Percentiles rank a stretch among this genome's conserved stretches.
Conservation (phyloP, 352 stramenopile genomes). For the Phytopythium boreale region DNA sequence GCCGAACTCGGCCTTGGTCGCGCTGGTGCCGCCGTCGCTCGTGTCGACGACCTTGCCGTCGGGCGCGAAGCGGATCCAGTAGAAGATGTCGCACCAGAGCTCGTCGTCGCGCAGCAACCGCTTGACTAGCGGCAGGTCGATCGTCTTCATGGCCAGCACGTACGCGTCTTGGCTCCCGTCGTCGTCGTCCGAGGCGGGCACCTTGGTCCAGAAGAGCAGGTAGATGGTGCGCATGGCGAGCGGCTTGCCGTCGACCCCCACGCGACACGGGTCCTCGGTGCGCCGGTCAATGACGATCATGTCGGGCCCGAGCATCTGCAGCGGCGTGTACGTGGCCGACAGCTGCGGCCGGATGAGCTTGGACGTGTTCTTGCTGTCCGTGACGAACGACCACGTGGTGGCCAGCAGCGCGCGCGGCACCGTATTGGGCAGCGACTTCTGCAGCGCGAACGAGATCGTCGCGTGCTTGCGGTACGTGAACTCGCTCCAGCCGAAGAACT, state of each 20-base stretch:
- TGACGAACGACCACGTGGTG: constrained; percentile 39
- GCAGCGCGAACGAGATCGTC: constrained; percentile 48
- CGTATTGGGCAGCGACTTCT: constrained; percentile 35
- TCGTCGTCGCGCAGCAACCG: constrained; percentile 36
- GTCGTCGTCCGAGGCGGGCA: constrained; percentile 15
- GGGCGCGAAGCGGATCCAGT: constrained; percentile 51
- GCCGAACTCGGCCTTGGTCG: constrained; percentile 36
- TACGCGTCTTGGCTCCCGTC: constrained; percentile 9
- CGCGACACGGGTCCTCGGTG: constrained; percentile 24
- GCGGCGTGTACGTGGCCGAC: constrained; percentile 30
- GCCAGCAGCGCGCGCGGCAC: constrained; percentile 21
- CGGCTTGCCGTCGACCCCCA: constrained; percentile 19
- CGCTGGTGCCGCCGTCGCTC: background rate
- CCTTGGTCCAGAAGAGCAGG: constrained; percentile 29
- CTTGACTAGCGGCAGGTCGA: constrained; percentile 48
- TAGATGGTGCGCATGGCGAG: constrained; percentile 48
- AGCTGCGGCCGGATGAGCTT: constrained; percentile 34
- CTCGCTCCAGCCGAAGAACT: constrained; percentile 54
- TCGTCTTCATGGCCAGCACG: constrained; percentile 56
- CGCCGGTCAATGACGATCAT: constrained; percentile 47
- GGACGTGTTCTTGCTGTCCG: constrained; percentile 25
- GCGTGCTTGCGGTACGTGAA: constrained; percentile 30
- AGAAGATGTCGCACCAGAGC: constrained; percentile 64
- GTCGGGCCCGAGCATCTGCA: constrained; percentile 45
- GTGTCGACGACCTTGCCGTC: constrained; percentile 3